Evolutionary conservation across 1,284 basidiomycete genomes (phyloP), one percentile per base, ranked within the genome.

Genomic region (Ganoderma multipileum): DNA sequence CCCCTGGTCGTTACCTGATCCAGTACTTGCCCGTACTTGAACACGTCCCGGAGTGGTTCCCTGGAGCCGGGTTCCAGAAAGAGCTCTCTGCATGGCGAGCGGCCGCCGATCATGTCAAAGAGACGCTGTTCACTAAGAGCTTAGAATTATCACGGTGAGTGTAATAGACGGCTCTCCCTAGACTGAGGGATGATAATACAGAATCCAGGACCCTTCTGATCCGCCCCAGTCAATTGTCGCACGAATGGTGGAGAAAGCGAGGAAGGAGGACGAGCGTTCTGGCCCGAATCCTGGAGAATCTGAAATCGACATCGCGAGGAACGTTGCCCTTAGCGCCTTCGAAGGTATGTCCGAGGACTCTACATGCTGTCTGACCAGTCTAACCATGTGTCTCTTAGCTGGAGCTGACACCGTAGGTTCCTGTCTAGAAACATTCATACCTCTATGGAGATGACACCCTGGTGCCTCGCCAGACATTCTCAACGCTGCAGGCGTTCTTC

Each of bases 31-130:
- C 77, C 0, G 61, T 71, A 38, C 30, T 77, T 18, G 54, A 65
- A 38, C 39, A 73, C 41, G 61, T 78, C 0, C 77, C 77, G 0
- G 54, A 26, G 3, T 79, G 76, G 77, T 42, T 76, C 7, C 78
- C 77, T 1, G 77, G 76, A 0, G 67, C 74, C 5, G 72, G 69
- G 16, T 75, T 76, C 54, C 63, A 72, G 63, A 55, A 47, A 28
- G 55, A 60, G 62, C 44, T 67, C 0, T 12, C 20, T 23, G 30
- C 8, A 39, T n/a, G 36, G 33, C 61, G 62, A 14, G 23, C 42
- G 3, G 57, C 38, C 4, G 38, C 61, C 3, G 28, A 50, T 18
- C 33, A 67, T 8, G 57, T 64, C 20, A 60, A 54, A 47, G 26
- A 50, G 7, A 20, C 44, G 0, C 26, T 64, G 26, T 63, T 58